A percentile compares a stretch with the other conserved stretches of the same genome.
phyloP scores from a whole-genome alignment of 495 filamentous ascomycete species.

The Pseudomonodictys pantanalensis region DNA sequence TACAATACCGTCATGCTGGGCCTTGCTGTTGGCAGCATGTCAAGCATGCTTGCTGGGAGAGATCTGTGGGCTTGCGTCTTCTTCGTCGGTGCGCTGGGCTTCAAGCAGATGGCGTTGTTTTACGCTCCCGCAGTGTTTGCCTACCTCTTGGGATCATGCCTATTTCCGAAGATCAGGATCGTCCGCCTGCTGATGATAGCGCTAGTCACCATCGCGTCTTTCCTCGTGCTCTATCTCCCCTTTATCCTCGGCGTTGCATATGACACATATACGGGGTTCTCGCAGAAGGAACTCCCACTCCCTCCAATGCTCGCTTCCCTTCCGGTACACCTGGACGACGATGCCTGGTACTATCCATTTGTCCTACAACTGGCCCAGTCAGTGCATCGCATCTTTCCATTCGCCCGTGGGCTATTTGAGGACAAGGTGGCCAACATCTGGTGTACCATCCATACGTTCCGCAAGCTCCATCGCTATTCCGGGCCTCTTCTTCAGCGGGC shows the following conservation, averaged over 20 bases:
- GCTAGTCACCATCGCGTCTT: conserved; percentile 65
- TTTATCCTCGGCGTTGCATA: conserved; percentile 63
- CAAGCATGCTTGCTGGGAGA: conserved; percentile 79
- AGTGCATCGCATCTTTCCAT: conserved; percentile 88
- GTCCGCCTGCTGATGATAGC: conserved; percentile 71
- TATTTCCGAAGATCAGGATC: conserved; percentile 70
- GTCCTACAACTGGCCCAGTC: conserved; percentile 76
- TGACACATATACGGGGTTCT: conserved; percentile 55
- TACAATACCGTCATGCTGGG: conserved; percentile 99
- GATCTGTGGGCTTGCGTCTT: conserved; percentile 86
- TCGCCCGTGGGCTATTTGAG: conserved; percentile 90
- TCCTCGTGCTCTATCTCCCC: conserved; percentile 71
- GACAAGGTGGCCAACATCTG: conserved; percentile 98
- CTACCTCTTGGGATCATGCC: conserved; percentile 81
- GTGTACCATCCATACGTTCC: conserved; percentile 83
- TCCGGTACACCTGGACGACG: conserved; percentile 57
- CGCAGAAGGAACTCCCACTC: conserved; percentile 47
- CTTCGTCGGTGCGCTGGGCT: conserved; percentile 88
- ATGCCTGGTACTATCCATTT: conserved; percentile 65
- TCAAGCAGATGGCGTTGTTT: conserved; percentile 99
- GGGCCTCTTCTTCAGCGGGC: conserved; percentile 67
- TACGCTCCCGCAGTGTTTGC: conserved; percentile 91
- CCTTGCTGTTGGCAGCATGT: conserved; percentile 77
- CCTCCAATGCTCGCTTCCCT: conserved; percentile 56
- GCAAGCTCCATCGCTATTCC: conserved; percentile 70